Conservation (phyloP, 2,329 filamentous ascomycete genomes). For the Aspergillus arachidicola region DNA sequence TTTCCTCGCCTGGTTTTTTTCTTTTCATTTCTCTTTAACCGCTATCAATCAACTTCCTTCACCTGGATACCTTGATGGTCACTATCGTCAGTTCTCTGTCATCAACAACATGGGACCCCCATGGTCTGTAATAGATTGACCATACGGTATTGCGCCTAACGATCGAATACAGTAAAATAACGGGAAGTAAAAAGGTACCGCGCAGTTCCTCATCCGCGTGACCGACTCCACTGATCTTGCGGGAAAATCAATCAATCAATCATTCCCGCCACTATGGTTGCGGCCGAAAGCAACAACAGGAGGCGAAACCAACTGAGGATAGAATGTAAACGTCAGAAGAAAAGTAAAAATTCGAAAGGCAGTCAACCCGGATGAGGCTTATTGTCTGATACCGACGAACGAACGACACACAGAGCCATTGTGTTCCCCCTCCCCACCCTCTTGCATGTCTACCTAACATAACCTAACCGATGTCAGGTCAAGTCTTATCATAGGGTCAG, state of each 20-base stretch:
- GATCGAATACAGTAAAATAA: neutral
- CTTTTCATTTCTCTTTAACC: neutral
- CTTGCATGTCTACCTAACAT: neutral
- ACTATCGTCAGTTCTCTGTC: neutral
- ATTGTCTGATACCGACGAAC: neutral
- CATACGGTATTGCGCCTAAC: neutral
- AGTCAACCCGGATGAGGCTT: neutral
- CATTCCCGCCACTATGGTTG: neutral
- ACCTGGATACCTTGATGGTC: neutral
- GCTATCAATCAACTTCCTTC: neutral
- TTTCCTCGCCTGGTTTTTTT: neutral
- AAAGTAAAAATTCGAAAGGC: neutral
- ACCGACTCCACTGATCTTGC: neutral
- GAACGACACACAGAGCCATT: neutral
- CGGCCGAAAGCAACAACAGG: slow-evolving; percentile 1
- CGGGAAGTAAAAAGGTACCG: neutral
- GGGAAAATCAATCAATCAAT: neutral
- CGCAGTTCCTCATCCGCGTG: neutral
- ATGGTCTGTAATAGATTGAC: neutral
- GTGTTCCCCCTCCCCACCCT: neutral
- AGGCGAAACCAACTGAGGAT: neutral
- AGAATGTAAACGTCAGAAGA: neutral
- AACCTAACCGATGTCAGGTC: neutral
- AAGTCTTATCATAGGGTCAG: neutral
- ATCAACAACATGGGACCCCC: neutral